These are phyloP conservation scores for Podaxis mareebaensis DNA, from an alignment of 768 basidiomycete species.

Conservation along the genomic window DNA sequence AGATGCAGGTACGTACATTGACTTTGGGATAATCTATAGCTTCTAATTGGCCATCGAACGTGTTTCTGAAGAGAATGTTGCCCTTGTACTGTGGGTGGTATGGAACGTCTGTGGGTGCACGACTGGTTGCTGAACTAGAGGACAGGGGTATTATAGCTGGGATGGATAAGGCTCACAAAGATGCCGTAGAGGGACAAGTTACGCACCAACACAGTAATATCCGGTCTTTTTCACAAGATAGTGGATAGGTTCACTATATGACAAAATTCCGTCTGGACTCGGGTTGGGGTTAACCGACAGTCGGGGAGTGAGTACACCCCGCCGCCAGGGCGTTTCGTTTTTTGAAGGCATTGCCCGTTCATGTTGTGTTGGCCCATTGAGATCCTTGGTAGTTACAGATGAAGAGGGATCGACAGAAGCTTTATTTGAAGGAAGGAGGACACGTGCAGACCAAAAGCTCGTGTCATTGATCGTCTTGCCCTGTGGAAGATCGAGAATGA, in stretches of 20 bases:
- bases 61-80: conserved; percentile 81
- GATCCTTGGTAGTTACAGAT: conserved; percentile 39
- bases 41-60: conserved; percentile 84
- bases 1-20: conserved; percentile 57
- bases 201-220: conserved; percentile 93
- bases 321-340: conserved; percentile 47
- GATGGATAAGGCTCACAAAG: background rate
- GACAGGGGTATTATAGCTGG: conserved; percentile 89
- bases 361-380: conserved; percentile 49
- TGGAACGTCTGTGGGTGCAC: conserved; percentile 50
- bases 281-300: conserved; percentile 33
- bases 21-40: conserved; percentile 98
- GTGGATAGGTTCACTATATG: conserved; percentile 72
- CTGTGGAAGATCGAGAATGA: conserved; percentile 78
- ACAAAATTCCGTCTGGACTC: conserved; percentile 49
- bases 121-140: conserved; percentile 47
- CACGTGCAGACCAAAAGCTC: conserved; percentile 84
- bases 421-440: conserved; percentile 54
- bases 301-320: conserved; percentile 21
- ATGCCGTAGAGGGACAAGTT: background rate
- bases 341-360: conserved; percentile 50
- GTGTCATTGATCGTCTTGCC: conserved; percentile 67
- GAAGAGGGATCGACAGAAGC: conserved; percentile 25
- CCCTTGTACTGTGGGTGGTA: conserved; percentile 81
- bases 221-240: conserved; percentile 87